Conservation (phyloP, 352 stramenopile genomes). For the Phytophthora litchii region DNA sequence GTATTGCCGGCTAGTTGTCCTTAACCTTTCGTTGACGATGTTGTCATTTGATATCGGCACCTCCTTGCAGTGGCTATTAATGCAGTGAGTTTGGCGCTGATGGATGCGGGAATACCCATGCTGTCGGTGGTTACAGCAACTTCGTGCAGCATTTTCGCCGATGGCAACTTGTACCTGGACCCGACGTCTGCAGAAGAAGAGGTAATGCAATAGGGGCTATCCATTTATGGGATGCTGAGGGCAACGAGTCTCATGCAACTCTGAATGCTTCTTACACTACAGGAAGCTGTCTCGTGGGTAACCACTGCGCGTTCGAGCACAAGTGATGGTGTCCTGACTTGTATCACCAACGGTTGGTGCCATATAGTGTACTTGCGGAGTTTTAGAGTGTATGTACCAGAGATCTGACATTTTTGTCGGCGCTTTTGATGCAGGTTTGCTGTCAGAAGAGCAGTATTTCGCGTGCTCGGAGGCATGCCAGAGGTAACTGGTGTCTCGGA, state of each 20-base stretch:
- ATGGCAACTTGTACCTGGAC: slow-evolving; percentile 74
- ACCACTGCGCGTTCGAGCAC: slow-evolving; percentile 69
- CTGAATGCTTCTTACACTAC: slow-evolving; percentile 8
- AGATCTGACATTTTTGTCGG: background rate
- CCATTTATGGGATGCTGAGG: background rate
- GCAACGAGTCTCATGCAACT: background rate
- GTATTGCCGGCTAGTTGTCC: slow-evolving; percentile 24
- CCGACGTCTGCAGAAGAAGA: slow-evolving; percentile 74
- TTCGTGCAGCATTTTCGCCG: slow-evolving; percentile 66
- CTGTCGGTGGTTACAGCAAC: slow-evolving; percentile 67
- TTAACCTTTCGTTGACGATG: slow-evolving; percentile 41
- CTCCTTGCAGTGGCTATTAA: slow-evolving; percentile 85
- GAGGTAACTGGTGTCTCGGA: slow-evolving; percentile 38
- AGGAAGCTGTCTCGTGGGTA: slow-evolving; percentile 67
- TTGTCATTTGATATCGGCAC: slow-evolving; percentile 30
- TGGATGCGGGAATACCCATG: slow-evolving; percentile 87
- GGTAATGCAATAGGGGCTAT: slow-evolving; percentile 33
- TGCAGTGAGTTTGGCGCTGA: slow-evolving; percentile 71
- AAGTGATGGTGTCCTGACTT: slow-evolving; percentile 76
- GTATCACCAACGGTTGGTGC: slow-evolving; percentile 63
- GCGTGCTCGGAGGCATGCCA: slow-evolving; percentile 81
- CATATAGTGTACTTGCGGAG: background rate
- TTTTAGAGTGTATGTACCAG: background rate
- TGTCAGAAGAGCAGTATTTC: slow-evolving; percentile 86
- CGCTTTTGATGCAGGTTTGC: slow-evolving; percentile 42